phyloP scores from a whole-genome alignment of 73 alveolate species.

The Paramecium sexaurelia region DNA sequence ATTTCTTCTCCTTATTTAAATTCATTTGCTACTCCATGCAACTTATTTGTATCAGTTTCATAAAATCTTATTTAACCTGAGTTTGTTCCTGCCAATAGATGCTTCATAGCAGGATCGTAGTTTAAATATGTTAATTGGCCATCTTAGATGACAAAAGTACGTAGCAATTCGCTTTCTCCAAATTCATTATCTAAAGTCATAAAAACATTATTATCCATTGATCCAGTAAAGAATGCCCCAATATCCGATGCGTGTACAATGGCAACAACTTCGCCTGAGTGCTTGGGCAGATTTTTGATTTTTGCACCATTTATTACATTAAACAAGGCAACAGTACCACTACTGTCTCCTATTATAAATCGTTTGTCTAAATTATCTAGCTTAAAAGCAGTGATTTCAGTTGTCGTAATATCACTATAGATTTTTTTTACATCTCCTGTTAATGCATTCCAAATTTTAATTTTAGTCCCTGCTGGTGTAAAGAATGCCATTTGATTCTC shows the following conservation, averaged over 20 bases:
- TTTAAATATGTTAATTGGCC: slow-evolving; percentile 43
- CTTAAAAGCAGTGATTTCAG: slow-evolving; percentile 81
- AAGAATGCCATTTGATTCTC: slow-evolving; percentile 71
- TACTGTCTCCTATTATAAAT: slow-evolving; percentile 79
- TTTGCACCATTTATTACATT: slow-evolving; percentile 78
- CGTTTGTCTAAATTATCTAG: slow-evolving; percentile 78
- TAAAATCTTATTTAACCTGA: slow-evolving; percentile 56
- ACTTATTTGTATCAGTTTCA: slow-evolving; percentile 62
- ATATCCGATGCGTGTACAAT: slow-evolving; percentile 64
- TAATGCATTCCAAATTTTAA: slow-evolving; percentile 83
- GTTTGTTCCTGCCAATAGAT: slow-evolving; percentile 57
- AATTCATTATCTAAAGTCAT: slow-evolving; percentile 70
- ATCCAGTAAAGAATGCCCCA: slow-evolving; percentile 58
- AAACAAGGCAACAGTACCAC: slow-evolving; percentile 74
- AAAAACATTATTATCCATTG: slow-evolving; percentile 65
- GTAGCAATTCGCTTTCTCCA: slow-evolving; percentile 62
- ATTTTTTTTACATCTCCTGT: slow-evolving; percentile 81
- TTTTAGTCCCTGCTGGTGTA: slow-evolving; percentile 80
- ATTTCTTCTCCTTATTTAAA: slow-evolving; percentile 55
- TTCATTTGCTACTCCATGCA: slow-evolving; percentile 59
- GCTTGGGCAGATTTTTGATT: slow-evolving; percentile 75
- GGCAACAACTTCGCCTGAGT: slow-evolving; percentile 53
- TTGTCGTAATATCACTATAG: slow-evolving; percentile 69
- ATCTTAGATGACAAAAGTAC: slow-evolving; percentile 45
- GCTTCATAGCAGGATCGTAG: slow-evolving; percentile 57